A percentile compares a stretch with the other conserved stretches of the same genome.
Conservation (phyloP, 106 monocot species). For the Chionographis japonica region DNA sequence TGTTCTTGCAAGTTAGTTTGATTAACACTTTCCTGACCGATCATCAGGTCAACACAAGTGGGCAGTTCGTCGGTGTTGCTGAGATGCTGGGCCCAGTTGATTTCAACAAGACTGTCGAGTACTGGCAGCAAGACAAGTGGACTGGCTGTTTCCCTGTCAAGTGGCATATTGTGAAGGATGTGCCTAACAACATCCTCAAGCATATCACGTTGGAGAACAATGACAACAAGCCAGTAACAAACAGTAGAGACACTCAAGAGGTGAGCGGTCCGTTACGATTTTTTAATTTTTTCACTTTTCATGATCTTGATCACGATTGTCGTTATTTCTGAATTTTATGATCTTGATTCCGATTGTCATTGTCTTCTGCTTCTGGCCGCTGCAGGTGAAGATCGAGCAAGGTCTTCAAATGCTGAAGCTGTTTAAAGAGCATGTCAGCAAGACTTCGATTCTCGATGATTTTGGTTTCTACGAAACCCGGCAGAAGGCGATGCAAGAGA, state of each 20-base stretch:
- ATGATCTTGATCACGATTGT: background rate
- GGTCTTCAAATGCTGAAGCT: constrained; percentile 75
- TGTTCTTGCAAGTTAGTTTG: background rate
- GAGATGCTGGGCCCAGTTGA: constrained; percentile 86
- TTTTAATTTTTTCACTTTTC: background rate
- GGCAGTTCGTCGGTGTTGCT: constrained; percentile 86
- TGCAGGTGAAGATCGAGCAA: constrained; percentile 68
- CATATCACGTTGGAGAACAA: constrained; percentile 85
- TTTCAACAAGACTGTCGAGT: constrained; percentile 81
- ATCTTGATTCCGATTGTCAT: too few species aligned
- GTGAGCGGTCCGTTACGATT: constrained; percentile 6
- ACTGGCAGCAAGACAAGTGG: constrained; percentile 97
- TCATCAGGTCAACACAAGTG: constrained; percentile 80
- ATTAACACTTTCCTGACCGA: background rate
- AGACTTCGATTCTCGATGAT: constrained; percentile 76
- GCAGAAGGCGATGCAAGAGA: constrained; percentile 77
- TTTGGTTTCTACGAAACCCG: constrained; percentile 75
- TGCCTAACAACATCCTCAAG: constrained; percentile 65
- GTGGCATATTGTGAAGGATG: constrained; percentile 92
- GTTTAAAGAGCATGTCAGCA: constrained; percentile 78
- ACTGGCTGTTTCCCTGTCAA: constrained; percentile 82
- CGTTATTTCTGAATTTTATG: too few species aligned
- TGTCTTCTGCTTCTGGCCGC: background rate
- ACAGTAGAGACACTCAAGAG: constrained; percentile 88
- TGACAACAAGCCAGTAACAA: constrained; percentile 94